These are phyloP conservation scores for Zopfochytrium polystomum DNA, from an alignment of 371 early-diverging fungal genomes.

Conservation along the genomic window DNA sequence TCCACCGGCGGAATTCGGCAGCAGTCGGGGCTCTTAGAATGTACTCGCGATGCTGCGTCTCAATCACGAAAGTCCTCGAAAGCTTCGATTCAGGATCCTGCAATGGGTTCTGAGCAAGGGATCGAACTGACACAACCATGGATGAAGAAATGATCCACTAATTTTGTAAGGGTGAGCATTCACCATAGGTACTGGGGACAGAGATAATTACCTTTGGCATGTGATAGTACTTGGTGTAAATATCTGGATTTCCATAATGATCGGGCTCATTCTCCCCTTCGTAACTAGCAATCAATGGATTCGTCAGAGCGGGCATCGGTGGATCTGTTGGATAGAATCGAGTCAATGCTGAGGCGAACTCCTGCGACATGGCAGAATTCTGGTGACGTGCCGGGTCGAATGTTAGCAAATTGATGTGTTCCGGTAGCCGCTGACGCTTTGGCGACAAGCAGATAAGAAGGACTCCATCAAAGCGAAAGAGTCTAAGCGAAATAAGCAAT, in stretches of 20 bases:
- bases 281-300: slow-evolving; percentile 29
- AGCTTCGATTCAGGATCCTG: no score
- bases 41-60: slow-evolving; percentile 32
- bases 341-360: slow-evolving; percentile 16
- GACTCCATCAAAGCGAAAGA: slow-evolving; percentile 38
- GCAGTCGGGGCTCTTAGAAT: slow-evolving; percentile 34
- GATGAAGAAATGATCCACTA: no score
- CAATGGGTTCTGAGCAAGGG: no score
- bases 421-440: slow-evolving; percentile 26
- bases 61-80: slow-evolving; percentile 34
- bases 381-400: slow-evolving; percentile 25
- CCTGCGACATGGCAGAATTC: slow-evolving; percentile 8
- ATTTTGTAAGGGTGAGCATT: no score
- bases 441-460: slow-evolving; percentile 38
- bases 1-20: slow-evolving; percentile 30
- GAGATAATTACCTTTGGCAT: slow-evolving; percentile 39
- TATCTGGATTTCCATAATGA: slow-evolving; percentile 4
- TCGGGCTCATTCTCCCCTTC: no score
- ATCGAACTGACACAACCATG: no score
- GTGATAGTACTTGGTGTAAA: slow-evolving; percentile 28
- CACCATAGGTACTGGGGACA: no score
- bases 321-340: slow-evolving; percentile 30
- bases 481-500: slow-evolving; percentile 8
- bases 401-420: slow-evolving; percentile 19
- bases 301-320: slow-evolving; percentile 30